These are phyloP conservation scores for Chamaecrista fasciculata DNA, from an alignment of 306 rosid species.

Conservation along the genomic window DNA sequence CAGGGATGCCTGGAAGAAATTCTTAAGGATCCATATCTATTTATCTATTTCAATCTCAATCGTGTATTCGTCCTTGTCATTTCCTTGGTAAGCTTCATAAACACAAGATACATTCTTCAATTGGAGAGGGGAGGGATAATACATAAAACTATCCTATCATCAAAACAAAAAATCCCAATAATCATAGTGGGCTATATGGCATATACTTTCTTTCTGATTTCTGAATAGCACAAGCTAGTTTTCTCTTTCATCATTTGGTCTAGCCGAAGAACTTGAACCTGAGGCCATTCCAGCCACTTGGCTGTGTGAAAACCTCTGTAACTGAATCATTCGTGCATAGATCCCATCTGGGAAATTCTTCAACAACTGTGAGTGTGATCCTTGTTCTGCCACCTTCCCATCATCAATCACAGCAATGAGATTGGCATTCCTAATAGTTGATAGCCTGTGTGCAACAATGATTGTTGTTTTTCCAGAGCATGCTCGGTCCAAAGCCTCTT, in stretches of 20 bases:
- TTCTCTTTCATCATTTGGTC: constrained; percentile 68
- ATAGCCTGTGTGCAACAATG: constrained; percentile 83
- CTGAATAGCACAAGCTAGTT: constrained; percentile 48
- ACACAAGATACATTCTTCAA: constrained; percentile 42
- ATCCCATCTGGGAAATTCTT: constrained; percentile 88
- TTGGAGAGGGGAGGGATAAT: constrained; percentile 41
- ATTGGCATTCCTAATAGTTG: constrained; percentile 84
- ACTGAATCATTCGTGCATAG: constrained; percentile 85
- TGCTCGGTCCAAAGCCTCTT: constrained; percentile 93
- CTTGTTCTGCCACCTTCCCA: constrained; percentile 98
- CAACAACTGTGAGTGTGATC: constrained; percentile 90
- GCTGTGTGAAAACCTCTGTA: constrained; percentile 79
- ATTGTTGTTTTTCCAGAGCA: constrained; percentile 86
- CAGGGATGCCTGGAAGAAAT: constrained; percentile 16
- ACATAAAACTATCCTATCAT: constrained; percentile 59
- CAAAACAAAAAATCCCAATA: constrained; percentile 50
- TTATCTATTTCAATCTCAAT: constrained; percentile 51
- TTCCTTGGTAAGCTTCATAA: constrained; percentile 43
- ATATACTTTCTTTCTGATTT: constrained; percentile 43
- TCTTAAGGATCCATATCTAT: constrained; percentile 19
- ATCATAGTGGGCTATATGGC: constrained; percentile 48
- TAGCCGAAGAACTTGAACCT: constrained; percentile 72
- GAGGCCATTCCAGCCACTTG: constrained; percentile 90
- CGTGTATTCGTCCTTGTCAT: constrained; percentile 43
- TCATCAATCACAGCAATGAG: constrained; percentile 93